Base-by-base conservation (phyloP, 2,329 filamentous ascomycete genomes). In the Clonostachys byssicola region DNA sequence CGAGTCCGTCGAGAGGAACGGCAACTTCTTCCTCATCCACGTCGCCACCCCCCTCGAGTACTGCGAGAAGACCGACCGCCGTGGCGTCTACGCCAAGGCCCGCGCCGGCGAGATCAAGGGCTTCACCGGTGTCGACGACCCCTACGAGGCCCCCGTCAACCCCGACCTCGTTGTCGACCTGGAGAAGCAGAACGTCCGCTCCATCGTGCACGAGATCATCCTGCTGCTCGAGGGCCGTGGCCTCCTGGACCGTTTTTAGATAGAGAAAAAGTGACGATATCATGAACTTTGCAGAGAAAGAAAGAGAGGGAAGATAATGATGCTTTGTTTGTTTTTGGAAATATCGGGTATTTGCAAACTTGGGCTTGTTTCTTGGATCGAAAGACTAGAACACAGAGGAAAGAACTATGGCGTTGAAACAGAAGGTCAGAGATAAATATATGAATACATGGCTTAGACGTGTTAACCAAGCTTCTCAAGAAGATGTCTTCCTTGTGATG, bases 51-150 rank as follows among this genome's bases (percentile, higher is more conserved):
- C 89, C 23, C 84, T 99, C 52, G 92, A 95, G 73, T 83, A 92
- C 74, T 89, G 86, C 65, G 94, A 99, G 80, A 89, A 89, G 82
- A 96, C 90, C 33, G 94, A 99, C 71, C 92, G 90, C 77, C 81
- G 87, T 51, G 94, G 94, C 50, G 85, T 96, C 63, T 99, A 97
- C 71, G 80, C 80, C 55, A 81, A 83, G 65, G 94, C 94, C 39
- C 82, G 94, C 52, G 80, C 77, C 17, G 94, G 94, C 49, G 88
- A 96, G 75, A 95, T 99, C 71, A 94, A 92, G 83, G 92, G 92
- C 54, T 99, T 99, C 80, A 99, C 94, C 8, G 94, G 94, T 60
- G 91, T 99, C 48, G 92, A 97, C 65, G 92, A 97, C 74, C 92
- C 94, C 43, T 99, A 99, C 65, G 94, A 99, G 83, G 64, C 70